Conservation (phyloP, 2,329 filamentous ascomycete genomes). For the Alternaria sp. region DNA sequence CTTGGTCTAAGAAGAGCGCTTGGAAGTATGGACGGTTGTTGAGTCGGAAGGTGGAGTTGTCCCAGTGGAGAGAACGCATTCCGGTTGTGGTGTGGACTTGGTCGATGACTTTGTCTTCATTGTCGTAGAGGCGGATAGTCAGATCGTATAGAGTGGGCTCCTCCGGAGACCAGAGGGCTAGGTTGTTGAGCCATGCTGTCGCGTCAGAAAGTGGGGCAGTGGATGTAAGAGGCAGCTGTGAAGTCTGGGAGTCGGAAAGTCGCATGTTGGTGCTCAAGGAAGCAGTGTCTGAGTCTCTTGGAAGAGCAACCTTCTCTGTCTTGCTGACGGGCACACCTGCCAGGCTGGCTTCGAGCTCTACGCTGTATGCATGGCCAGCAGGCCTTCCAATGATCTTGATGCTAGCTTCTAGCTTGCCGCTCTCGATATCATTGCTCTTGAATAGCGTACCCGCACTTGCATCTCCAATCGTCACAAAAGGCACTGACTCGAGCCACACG, state of each 20-base stretch:
- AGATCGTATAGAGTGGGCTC: constrained; percentile 64
- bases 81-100: constrained; percentile 66
- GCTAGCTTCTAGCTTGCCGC: constrained; percentile 58
- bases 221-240: constrained; percentile 47
- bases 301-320: constrained; percentile 51
- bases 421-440: constrained; percentile 60
- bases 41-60: constrained; percentile 64
- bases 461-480: constrained; percentile 59
- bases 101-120: constrained; percentile 54
- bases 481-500: constrained; percentile 64
- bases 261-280: constrained; percentile 58
- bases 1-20: constrained; percentile 65
- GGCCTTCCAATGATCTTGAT: constrained; percentile 59
- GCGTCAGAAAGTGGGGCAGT: constrained; percentile 46
- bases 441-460: constrained; percentile 65
- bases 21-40: constrained; percentile 67
- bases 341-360: constrained; percentile 63
- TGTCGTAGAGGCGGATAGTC: constrained; percentile 58
- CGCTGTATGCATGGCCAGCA: constrained; percentile 54
- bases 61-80: constrained; percentile 67
- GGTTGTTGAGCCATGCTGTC: constrained; percentile 58
- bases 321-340: constrained; percentile 57
- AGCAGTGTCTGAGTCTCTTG: constrained; percentile 58
- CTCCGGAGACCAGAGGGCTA: constrained; percentile 69
- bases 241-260: constrained; percentile 52